Base-by-base conservation (phyloP, 768 basidiomycete genomes). In the Harrya chromipes region DNA sequence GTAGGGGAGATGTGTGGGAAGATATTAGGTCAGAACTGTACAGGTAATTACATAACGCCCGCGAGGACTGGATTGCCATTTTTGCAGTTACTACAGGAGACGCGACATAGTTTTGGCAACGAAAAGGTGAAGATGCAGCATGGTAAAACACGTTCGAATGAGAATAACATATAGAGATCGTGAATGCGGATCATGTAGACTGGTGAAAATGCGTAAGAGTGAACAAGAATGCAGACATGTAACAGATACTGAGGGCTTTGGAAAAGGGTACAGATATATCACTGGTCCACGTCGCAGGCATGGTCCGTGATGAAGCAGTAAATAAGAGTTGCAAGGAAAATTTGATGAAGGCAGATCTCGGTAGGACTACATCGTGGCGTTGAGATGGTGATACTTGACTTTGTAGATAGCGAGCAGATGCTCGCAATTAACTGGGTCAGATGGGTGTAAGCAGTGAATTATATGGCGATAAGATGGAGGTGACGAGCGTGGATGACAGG, bases 21-120 rank as follows among this genome's bases (percentile, higher is more conserved):
- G 9, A 13, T 42, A 46, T 59, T 50, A 51, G 10, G 52, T 62
- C 55, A 66, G 54, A 64, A 68, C 67, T 68, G 51, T 70, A 69
- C 38, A 70, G 67, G 39, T 45, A 12, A 36, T 60, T 44, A 49
- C 38, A 44, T 47, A 50, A 53, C 2, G 35, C 24, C 20, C 35
- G 12, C 10, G 34, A 26, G 26, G 19, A 37, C 16, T 23, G 26
- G 10, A 27, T 27, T 27, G 31, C 31, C 31, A 14, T 31, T 31
- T 31, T 31, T 31, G 27, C 6, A 31, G 27, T 11, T 31, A 31
- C 31, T 2, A 4, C 31, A 11, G 6, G 13, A 31, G 13, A 55
- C 48, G 29, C 37, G 19, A 40, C n/a, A 17, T 11, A 33, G 9
- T 36, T 33, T 48, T 26, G 34, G 19, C 14, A 42, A 46, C 17